These are phyloP conservation scores for Suhomyces emberorum DNA, from an alignment of 805 yeast species.

Conservation along the genomic window DNA sequence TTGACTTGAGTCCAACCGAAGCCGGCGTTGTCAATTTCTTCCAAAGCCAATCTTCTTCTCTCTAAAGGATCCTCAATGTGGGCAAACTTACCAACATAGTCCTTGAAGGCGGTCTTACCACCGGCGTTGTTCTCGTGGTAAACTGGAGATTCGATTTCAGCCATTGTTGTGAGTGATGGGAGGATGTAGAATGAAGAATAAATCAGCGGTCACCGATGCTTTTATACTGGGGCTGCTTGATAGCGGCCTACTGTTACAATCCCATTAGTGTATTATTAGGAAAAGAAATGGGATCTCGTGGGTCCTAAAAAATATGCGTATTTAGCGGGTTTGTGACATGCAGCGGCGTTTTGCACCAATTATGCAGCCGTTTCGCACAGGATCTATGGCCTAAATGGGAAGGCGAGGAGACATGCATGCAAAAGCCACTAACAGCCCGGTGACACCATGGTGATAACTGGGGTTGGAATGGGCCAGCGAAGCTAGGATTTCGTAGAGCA, in stretches of 20 bases:
- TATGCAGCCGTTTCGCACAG: neutral
- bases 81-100: slow-evolving; percentile 73
- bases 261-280: slow-evolving; percentile 1
- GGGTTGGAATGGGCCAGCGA: too few relatives aligned
- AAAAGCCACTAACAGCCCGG: too few relatives aligned
- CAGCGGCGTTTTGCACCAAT: neutral
- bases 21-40: slow-evolving; percentile 73
- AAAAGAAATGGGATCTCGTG: slow-evolving; percentile 8
- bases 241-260: slow-evolving; percentile 1
- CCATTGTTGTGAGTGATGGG: slow-evolving; percentile 12
- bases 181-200: neutral
- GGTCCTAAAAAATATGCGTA: neutral
- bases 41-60: slow-evolving; percentile 81
- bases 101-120: slow-evolving; percentile 87
- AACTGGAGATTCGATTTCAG: slow-evolving; percentile 22
- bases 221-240: neutral
- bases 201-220: neutral
- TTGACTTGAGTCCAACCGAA: slow-evolving; percentile 83
- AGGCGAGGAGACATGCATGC: neutral
- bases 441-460: too few relatives aligned
- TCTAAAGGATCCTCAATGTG: slow-evolving; percentile 82
- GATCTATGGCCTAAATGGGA: neutral
- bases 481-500: too few relatives aligned
- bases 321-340: neutral
- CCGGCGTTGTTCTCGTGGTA: slow-evolving; percentile 39